Evolutionary conservation across 805 yeast species (phyloP).

Genomic region (Kurtzmaniella cleridarum): DNA sequence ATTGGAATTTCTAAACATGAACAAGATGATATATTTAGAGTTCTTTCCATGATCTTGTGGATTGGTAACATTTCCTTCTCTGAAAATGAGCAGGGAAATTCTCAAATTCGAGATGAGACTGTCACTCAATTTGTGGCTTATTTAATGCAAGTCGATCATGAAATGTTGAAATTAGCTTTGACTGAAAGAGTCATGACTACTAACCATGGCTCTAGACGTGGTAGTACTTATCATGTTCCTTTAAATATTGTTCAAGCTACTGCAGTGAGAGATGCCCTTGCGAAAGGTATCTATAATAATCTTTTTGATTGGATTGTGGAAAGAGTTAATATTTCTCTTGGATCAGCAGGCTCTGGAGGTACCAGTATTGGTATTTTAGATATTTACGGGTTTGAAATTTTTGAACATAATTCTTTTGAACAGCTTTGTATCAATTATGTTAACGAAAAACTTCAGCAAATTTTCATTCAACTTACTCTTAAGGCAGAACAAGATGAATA

Average conservation of each 20-base stretch:
- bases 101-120: conserved; percentile 74
- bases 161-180: conserved; percentile 58
- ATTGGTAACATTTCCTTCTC: conserved; percentile 84
- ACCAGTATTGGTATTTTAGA: conserved; percentile 90
- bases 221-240: conserved; percentile 92
- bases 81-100: conserved; percentile 84
- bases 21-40: conserved; percentile 84
- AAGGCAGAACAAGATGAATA: conserved; percentile 98
- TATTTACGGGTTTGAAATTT: conserved; percentile 94
- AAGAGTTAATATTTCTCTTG: conserved; percentile 78
- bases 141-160: conserved; percentile 72
- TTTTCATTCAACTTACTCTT: conserved; percentile 89
- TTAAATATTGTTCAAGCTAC: conserved; percentile 87
- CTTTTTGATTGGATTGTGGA: conserved; percentile 95
- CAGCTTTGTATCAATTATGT: conserved; percentile 94
- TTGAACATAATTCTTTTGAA: conserved; percentile 91
- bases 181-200: conserved; percentile 86
- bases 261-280: conserved; percentile 91
- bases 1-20: conserved; percentile 81
- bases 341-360: conserved; percentile 34
- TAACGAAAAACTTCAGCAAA: conserved; percentile 93
- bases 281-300: conserved; percentile 89
- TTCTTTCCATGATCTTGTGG: conserved; percentile 86
- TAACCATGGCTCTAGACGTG: conserved; percentile 81
- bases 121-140: conserved; percentile 96